Percentiles rank a stretch among this genome's conserved stretches.
These are phyloP conservation scores for Neurospora sp. DNA, from an alignment of 495 filamentous ascomycete species.

Conservation along the genomic window DNA sequence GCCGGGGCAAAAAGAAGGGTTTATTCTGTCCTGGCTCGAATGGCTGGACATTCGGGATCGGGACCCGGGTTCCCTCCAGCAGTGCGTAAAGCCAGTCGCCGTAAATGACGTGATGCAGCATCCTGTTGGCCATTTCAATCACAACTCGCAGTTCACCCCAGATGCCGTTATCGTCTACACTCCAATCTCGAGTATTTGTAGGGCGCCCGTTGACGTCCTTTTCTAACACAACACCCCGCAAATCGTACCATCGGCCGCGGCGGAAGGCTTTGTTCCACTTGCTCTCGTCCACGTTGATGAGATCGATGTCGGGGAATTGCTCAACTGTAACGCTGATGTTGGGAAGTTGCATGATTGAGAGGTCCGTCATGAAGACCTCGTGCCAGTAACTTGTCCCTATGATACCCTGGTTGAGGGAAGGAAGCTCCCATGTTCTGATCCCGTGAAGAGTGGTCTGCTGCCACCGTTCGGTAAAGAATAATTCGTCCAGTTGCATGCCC, in stretches of 20 bases:
- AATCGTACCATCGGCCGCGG: background rate
- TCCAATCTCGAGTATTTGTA: background rate
- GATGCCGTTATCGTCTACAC: background rate
- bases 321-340: background rate
- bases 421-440: background rate
- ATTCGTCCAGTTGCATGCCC: background rate
- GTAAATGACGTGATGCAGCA: background rate
- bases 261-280: background rate
- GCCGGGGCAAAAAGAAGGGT: background rate
- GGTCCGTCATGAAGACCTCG: background rate
- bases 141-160: background rate
- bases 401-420: background rate
- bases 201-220: background rate
- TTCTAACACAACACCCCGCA: background rate
- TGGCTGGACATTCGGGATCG: background rate
- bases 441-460: background rate
- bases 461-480: background rate
- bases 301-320: background rate
- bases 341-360: background rate
- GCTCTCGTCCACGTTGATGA: background rate
- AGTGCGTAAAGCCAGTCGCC: background rate
- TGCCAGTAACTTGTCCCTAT: background rate
- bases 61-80: background rate
- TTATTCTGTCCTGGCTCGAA: background rate
- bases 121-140: background rate